Percentiles rank a stretch among this genome's conserved stretches.
These are phyloP conservation scores for Kodamaea fukazawae DNA, from an alignment of 805 yeast species.

Conservation along the genomic window DNA sequence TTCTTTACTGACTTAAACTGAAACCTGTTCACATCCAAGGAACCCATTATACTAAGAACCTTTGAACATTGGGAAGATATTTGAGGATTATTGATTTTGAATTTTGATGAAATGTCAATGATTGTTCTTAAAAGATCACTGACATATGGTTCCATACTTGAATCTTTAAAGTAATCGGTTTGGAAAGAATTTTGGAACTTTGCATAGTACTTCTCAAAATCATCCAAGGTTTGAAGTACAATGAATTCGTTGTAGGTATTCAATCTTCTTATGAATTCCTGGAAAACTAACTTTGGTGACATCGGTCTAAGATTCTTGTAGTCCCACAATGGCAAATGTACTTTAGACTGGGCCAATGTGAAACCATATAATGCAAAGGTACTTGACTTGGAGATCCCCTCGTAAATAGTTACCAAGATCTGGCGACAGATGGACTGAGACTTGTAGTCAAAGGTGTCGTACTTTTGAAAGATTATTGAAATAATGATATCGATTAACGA, in stretches of 20 bases:
- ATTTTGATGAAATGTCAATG: conserved; percentile 55
- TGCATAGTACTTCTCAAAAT: conserved; percentile 52
- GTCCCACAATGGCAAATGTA: conserved; percentile 17
- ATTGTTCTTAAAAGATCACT: conserved; percentile 51
- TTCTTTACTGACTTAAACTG: conserved; percentile 41
- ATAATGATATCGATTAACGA: conserved; percentile 72
- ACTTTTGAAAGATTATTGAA: conserved; percentile 69
- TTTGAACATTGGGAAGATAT: conserved; percentile 62
- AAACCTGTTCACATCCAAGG: conserved; percentile 63
- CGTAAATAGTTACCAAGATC: conserved; percentile 42
- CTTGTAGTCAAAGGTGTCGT: conserved; percentile 48
- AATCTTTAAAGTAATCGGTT: conserved; percentile 37
- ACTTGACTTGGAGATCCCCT: conserved; percentile 31
- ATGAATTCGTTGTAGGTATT: conserved; percentile 66
- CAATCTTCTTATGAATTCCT: conserved; percentile 55
- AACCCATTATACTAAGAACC: conserved; percentile 75
- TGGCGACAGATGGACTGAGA: conserved; percentile 52
- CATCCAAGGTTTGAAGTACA: conserved; percentile 67
- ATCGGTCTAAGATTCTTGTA: conserved; percentile 12
- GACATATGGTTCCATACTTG: conserved; percentile 24
- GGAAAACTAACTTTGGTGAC: conserved; percentile 27
- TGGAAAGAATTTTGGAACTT: conserved; percentile 52
- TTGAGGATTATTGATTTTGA: conserved; percentile 43
- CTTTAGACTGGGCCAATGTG: conserved; percentile 44
- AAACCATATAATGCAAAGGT: conserved; percentile 52